Conservation (phyloP, 1,139 yeast genomes). For the Hemisphaericaspora subhashii region DNA sequence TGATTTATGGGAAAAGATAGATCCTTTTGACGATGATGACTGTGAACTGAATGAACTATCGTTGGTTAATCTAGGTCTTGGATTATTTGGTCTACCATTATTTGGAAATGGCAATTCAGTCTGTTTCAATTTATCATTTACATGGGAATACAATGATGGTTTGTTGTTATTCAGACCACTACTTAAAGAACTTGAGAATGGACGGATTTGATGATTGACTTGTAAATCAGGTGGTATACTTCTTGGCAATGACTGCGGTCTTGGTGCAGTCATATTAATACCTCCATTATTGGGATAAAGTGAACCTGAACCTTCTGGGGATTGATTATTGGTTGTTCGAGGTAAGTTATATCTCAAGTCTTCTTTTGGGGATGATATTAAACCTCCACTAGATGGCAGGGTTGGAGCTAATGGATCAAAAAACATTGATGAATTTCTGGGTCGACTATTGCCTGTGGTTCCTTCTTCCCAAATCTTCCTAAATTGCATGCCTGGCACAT, state of each 20-base stretch:
- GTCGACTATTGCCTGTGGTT: constrained; percentile 17
- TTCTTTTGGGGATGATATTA: constrained; percentile 4
- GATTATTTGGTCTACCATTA: constrained; percentile 8
- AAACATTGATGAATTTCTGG: constrained; percentile 36
- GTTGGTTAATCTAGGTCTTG: not conserved
- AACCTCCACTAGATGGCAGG: constrained; percentile 15
- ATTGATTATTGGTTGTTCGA: not conserved
- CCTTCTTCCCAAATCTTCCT: constrained; percentile 40
- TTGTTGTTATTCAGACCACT: constrained; percentile 12
- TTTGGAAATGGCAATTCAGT: constrained; percentile 36
- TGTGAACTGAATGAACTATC: constrained; percentile 30
- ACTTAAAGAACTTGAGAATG: constrained; percentile 6
- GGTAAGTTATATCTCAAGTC: not conserved
- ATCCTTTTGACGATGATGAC: constrained; percentile 30
- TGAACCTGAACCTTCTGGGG: constrained; percentile 1
- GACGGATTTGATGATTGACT: constrained; percentile 3
- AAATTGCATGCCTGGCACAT: constrained; percentile 35
- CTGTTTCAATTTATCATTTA: constrained; percentile 40
- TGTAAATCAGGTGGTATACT: constrained; percentile 8
- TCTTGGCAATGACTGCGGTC: constrained; percentile 9
- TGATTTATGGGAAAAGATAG: constrained; percentile 36
- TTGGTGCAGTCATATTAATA: constrained; percentile 5
- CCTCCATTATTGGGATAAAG: not conserved
- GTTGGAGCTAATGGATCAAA: constrained; percentile 42
- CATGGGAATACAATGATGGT: constrained; percentile 21